These are phyloP conservation scores for Hygrophila difformis DNA, from an alignment of 257 asterid genomes.

Conservation along the genomic window DNA sequence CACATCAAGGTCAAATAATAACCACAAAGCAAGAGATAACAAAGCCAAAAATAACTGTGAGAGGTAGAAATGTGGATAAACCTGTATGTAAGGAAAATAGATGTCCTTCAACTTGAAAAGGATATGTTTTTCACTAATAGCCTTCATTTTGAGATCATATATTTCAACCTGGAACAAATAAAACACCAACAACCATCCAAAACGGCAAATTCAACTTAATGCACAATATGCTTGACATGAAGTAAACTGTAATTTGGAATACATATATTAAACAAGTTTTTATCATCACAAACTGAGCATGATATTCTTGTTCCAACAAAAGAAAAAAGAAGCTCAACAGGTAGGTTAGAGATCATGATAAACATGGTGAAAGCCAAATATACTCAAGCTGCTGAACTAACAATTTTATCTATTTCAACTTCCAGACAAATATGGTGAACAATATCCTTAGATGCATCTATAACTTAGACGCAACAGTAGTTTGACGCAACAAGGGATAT, in stretches of 20 bases:
- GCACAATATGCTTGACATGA: too few relatives aligned
- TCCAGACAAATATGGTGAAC: too few relatives aligned
- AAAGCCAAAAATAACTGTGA: too few relatives aligned
- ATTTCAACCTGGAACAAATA: conserved; percentile 50
- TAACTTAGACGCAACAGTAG: too few relatives aligned
- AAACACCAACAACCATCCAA: neutral
- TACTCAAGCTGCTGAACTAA: too few relatives aligned
- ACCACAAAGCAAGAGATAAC: neutral
- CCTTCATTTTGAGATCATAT: conserved; percentile 30
- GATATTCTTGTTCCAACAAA: neutral
- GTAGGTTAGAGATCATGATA: neutral
- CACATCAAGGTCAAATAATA: conserved; percentile 3
- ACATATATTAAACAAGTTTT: neutral
- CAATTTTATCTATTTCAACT: too few relatives aligned
- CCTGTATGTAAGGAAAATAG: conserved; percentile 87
- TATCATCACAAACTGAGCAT: neutral
- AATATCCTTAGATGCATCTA: too few relatives aligned
- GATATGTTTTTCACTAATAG: conserved; percentile 18
- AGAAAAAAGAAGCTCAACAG: neutral
- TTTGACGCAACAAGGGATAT: neutral
- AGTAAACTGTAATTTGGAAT: too few relatives aligned
- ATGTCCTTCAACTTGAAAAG: conserved; percentile 52
- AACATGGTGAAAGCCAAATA: too few relatives aligned
- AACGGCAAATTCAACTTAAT: too few relatives aligned
- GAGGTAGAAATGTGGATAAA: conserved; percentile 5